These are phyloP conservation scores for Bathelium albidoporum DNA, from an alignment of 495 filamentous ascomycete species.

Conservation along the genomic window DNA sequence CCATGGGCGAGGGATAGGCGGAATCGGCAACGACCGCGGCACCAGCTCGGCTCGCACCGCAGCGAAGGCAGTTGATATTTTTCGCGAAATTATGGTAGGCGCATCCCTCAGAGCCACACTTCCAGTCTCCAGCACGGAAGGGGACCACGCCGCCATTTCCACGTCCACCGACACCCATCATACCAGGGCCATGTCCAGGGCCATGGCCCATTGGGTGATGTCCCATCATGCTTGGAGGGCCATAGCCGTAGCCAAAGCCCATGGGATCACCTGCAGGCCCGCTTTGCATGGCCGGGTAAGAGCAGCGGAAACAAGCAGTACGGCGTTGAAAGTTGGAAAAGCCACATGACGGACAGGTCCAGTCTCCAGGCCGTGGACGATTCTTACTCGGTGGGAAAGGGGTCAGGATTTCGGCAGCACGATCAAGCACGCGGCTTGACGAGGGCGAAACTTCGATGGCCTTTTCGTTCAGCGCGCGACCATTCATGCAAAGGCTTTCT, in stretches of 20 bases:
- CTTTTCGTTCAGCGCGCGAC: constrained; percentile 93
- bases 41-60: constrained; percentile 84
- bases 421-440: constrained; percentile 83
- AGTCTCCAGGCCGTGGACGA: constrained; percentile 89
- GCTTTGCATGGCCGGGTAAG: constrained; percentile 81
- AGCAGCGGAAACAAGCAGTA: constrained; percentile 97
- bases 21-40: constrained; percentile 91
- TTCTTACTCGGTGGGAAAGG: constrained; percentile 99
- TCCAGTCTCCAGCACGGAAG: constrained; percentile 98
- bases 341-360: constrained; percentile 93
- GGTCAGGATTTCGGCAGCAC: constrained; percentile 76
- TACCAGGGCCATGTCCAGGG: constrained; percentile 61
- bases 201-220: constrained; percentile 73
- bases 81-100: constrained; percentile 99
- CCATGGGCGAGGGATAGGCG: constrained; percentile 84
- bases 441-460: constrained; percentile 97
- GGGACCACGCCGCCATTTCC: constrained; percentile 82
- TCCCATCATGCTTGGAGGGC: constrained; percentile 68
- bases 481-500: constrained; percentile 98
- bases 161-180: constrained; percentile 58
- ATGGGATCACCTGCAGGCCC: constrained; percentile 61
- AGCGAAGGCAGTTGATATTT: constrained; percentile 94
- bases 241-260: constrained; percentile 68
- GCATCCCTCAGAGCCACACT: constrained; percentile 95
- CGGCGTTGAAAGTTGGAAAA: constrained; percentile 95